A percentile compares a stretch with the other conserved stretches of the same genome.
Conservation (phyloP, 108 stramenopile species). For the Bacterosira constricta region DNA sequence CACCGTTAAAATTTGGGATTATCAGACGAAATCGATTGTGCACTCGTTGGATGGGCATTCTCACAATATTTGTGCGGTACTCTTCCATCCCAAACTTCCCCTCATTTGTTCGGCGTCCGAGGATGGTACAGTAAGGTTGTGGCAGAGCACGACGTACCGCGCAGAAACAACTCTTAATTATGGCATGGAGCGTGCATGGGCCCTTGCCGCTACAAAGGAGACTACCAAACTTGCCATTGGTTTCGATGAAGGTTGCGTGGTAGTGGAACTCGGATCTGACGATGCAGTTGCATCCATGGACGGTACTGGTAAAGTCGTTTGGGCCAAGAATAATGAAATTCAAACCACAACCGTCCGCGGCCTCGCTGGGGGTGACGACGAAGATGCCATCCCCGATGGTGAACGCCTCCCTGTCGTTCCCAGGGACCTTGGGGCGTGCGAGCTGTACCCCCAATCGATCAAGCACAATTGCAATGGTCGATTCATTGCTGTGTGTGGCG, state of each 20-base stretch:
- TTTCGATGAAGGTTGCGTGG: slow-evolving; percentile 99
- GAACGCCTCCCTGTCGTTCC: slow-evolving; percentile 79
- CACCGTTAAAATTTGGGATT: slow-evolving; percentile 97
- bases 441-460: slow-evolving; percentile 94
- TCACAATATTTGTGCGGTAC: slow-evolving; percentile 96
- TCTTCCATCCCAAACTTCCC: slow-evolving; percentile 99
- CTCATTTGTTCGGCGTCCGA: slow-evolving; percentile 96
- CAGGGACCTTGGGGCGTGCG: slow-evolving; percentile 95
- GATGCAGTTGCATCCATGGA: slow-evolving; percentile 99
- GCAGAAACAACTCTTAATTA: slow-evolving; percentile 99
- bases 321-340: slow-evolving; percentile 97
- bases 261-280: slow-evolving; percentile 97
- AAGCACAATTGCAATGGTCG: slow-evolving; percentile 99
- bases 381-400: slow-evolving; percentile 86
- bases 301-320: slow-evolving; percentile 94
- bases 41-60: slow-evolving; percentile 98
- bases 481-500: slow-evolving; percentile 97
- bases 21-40: slow-evolving; percentile 91
- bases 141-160: slow-evolving; percentile 98
- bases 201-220: slow-evolving; percentile 91
- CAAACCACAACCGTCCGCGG: slow-evolving; percentile 92
- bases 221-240: slow-evolving; percentile 98
- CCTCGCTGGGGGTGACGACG: slow-evolving; percentile 70
- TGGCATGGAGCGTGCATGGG: slow-evolving; percentile 98
- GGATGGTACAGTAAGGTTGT: slow-evolving; percentile 98